These are phyloP conservation scores for Beauveria brongniartii DNA, from an alignment of 2,329 filamentous ascomycete genomes.

Conservation along the genomic window DNA sequence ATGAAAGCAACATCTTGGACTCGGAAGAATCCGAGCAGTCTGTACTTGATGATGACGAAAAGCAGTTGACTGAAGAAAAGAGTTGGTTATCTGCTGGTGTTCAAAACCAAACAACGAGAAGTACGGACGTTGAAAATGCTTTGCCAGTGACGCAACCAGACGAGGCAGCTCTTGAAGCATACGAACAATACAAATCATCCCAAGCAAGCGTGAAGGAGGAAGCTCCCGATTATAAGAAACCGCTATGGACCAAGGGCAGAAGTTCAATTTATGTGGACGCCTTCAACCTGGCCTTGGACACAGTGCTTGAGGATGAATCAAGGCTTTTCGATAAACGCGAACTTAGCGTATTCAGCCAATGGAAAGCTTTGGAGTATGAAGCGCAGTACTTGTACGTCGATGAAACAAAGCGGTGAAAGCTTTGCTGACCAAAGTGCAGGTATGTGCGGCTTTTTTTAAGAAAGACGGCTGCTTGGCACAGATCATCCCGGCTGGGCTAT, in stretches of 20 bases:
- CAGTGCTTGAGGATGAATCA: slow-evolving; percentile 79
- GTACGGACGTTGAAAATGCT: slow-evolving; percentile 39
- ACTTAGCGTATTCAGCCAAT: slow-evolving; percentile 65
- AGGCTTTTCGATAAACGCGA: slow-evolving; percentile 82
- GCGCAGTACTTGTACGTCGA: slow-evolving; percentile 73
- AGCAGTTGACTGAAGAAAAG: slow-evolving; percentile 18
- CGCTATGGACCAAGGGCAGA: slow-evolving; percentile 61
- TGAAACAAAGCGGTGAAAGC: neutral
- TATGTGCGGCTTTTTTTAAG: slow-evolving; percentile 90
- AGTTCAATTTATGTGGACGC: slow-evolving; percentile 96
- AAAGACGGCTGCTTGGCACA: slow-evolving; percentile 88
- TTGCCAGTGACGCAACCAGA: slow-evolving; percentile 60
- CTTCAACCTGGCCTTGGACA: slow-evolving; percentile 86
- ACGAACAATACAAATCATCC: slow-evolving; percentile 61
- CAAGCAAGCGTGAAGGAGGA: slow-evolving; percentile 32
- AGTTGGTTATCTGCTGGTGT: slow-evolving; percentile 10
- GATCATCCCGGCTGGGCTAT: slow-evolving; percentile 68
- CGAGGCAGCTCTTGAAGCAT: slow-evolving; percentile 67
- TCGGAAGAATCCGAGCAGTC: slow-evolving; percentile 18
- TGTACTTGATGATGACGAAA: slow-evolving; percentile 14
- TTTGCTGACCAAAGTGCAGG: slow-evolving; percentile 33
- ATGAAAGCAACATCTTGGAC: slow-evolving; percentile 17
- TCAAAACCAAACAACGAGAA: slow-evolving; percentile 11
- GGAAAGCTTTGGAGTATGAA: slow-evolving; percentile 69
- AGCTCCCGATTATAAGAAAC: slow-evolving; percentile 31